Percentiles rank a stretch among this genome's conserved stretches.
phyloP scores from a whole-genome alignment of 2,329 filamentous ascomycete genomes.

The Alternaria burnsii region DNA sequence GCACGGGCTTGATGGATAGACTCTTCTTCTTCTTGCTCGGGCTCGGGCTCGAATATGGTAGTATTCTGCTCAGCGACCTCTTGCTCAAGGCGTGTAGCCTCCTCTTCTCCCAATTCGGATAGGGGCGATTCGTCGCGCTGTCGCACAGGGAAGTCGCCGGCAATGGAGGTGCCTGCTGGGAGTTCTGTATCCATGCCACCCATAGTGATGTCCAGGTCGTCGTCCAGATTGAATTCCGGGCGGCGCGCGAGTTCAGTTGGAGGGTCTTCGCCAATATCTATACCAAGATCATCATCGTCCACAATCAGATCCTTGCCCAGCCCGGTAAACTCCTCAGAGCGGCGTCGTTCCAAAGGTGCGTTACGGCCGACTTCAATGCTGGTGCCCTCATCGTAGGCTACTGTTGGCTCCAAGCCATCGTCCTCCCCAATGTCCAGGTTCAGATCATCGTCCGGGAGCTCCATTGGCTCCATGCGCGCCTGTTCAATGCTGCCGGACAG shows the following conservation, averaged over 20 bases:
- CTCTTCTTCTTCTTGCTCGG: constrained; percentile 65
- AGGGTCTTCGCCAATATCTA: constrained; percentile 48
- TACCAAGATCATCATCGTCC: constrained; percentile 63
- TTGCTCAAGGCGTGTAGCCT: constrained; percentile 70
- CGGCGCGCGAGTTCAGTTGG: constrained; percentile 35
- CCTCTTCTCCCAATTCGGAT: constrained; percentile 61
- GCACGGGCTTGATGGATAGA: constrained; percentile 72
- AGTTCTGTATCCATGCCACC: constrained; percentile 55
- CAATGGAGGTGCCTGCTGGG: constrained; percentile 36
- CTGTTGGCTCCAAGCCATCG: constrained; percentile 28
- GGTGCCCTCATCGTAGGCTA: constrained; percentile 48
- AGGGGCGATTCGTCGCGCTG: constrained; percentile 62
- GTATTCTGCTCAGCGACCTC: constrained; percentile 57
- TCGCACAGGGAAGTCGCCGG: constrained; percentile 59
- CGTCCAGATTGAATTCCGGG: constrained; percentile 35
- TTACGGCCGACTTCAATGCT: constrained; percentile 93
- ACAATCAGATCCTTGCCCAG: constrained; percentile 59
- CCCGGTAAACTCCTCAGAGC: constrained; percentile 56
- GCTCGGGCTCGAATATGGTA: constrained; percentile 50
- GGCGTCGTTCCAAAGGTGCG: constrained; percentile 67
- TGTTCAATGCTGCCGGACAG: constrained; percentile 72
- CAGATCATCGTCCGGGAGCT: constrained; percentile 53
- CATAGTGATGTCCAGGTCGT: constrained; percentile 56
- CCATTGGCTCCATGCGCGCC: constrained; percentile 58
- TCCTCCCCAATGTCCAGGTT: constrained; percentile 72